These are phyloP conservation scores for Candida labiduridarum DNA, from an alignment of 1,139 yeast genomes.

Conservation along the genomic window DNA sequence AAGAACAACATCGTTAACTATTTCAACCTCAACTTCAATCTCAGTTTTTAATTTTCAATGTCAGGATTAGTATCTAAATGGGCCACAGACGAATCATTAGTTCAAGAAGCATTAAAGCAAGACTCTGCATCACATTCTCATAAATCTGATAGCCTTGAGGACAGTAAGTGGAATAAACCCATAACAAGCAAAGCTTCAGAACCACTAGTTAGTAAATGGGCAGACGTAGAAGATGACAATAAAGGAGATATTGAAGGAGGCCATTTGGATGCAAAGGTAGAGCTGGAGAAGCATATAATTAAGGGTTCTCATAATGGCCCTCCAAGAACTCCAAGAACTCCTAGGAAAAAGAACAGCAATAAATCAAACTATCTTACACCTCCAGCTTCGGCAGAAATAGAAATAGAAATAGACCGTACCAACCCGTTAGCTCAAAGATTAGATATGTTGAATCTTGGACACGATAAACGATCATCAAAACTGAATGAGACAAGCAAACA, in stretches of 20 bases:
- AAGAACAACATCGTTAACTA: no score
- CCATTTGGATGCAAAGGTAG: no score
- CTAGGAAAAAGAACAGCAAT: not conserved
- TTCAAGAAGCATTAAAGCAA: slow-evolving; percentile 25
- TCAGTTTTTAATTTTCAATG: slow-evolving; percentile 18
- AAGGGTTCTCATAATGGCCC: not conserved
- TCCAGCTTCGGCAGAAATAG: not conserved
- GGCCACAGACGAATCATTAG: slow-evolving; percentile 37
- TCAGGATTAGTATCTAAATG: slow-evolving; percentile 40
- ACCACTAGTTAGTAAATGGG: slow-evolving; percentile 20
- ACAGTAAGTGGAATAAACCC: slow-evolving; percentile 17
- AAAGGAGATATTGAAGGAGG: slow-evolving; percentile 2
- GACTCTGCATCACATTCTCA: slow-evolving; percentile 16
- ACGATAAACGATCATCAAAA: not conserved
- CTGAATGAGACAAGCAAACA: not conserved
- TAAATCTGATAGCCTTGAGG: slow-evolving; percentile 5
- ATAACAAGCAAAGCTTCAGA: slow-evolving; percentile 15
- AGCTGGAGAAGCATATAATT: not conserved
- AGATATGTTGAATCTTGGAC: slow-evolving; percentile 16
- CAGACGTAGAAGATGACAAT: slow-evolving; percentile 11
- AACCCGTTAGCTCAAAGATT: slow-evolving; percentile 25
- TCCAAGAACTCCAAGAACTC: not conserved
- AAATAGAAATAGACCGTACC: slow-evolving; percentile 10
- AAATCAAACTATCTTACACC: not conserved
- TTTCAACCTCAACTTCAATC: no score